Evolutionary conservation across 2,329 filamentous ascomycete genomes (phyloP), one percentile per base, ranked within the genome.

Genomic region (Rhinocladiella mackenziei): DNA sequence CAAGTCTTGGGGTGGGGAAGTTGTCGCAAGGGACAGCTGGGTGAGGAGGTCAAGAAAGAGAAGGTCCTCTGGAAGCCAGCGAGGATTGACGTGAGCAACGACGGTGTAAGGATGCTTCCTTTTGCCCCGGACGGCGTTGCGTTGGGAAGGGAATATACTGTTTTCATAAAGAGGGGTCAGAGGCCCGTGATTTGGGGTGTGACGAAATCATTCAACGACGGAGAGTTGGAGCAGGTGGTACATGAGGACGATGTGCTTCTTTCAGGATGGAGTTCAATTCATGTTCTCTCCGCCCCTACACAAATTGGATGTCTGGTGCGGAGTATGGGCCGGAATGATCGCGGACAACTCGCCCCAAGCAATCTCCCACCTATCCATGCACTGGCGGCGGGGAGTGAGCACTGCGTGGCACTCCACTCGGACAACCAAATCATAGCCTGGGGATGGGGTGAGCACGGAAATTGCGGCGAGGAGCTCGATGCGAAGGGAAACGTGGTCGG

Each of bases 381-480:
- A 17, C 75, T 97, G n/a, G 84, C 86, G 2, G 78, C 85, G 33
- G 92, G 92, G 0, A 96, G 91, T 60, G 92, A 97, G 65, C 92
- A 98, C 64, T 80, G 78, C n/a, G 65, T 97, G 51, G 86, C 81
- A 6, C 65, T 91, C 18, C 80, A 84, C 0, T 67, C 67, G 7
- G 71, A 75, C 14, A 79, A 79, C 1, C 76, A 82, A 38, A 79
- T 95, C 1, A 67, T 94, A 36, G 78, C 86, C 1, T 97, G 91
- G 88, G 92, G 92, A 14, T 98, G 92, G 92, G 89, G 89, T 2
- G 91, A 97, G 66, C 92, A 98, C 67, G 92, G 92, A 1, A 98
- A 98, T 62, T 98, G 92, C 63, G 92, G 92, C 2, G 77, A 80
- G 25, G 71, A 76, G 30, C 71, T 68, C 9, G 78, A 80, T 50